A percentile compares a stretch with the other conserved stretches of the same genome.
Evolutionary conservation across 352 stramenopile genomes (phyloP).

Genomic region (Pythium scleroteichum): DNA sequence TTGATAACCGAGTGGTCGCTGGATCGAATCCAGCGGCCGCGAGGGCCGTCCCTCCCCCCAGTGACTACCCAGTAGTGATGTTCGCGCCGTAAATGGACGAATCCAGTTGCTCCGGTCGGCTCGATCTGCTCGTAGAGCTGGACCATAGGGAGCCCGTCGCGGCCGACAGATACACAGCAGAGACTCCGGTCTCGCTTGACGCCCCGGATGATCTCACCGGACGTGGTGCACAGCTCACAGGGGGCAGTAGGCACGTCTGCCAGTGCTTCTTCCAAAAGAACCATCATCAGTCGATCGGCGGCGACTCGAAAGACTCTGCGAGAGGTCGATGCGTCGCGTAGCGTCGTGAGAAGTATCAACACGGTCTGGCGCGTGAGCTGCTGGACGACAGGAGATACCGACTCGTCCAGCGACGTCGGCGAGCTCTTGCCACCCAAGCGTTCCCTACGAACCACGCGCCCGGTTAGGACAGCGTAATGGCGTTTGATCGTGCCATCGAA

Average conservation of each 20-base stretch:
- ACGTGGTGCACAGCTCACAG: constrained; percentile 36
- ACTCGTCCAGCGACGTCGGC: constrained; percentile 2
- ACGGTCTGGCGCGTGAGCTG: constrained; percentile 29
- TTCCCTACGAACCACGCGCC: background rate
- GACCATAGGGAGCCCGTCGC: constrained; percentile 41
- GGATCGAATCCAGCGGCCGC: constrained; percentile 26
- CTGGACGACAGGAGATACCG: background rate
- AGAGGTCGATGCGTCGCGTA: constrained; percentile 34
- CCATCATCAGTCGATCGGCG: constrained; percentile 50
- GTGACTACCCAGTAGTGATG: too few species aligned
- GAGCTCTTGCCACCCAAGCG: background rate
- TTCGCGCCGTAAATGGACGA: background rate
- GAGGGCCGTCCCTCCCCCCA: too few species aligned
- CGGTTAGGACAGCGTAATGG: background rate
- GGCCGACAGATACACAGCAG: constrained; percentile 41
- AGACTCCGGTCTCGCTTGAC: constrained; percentile 27
- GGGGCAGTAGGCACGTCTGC: constrained; percentile 30
- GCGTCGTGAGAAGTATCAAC: constrained; percentile 44
- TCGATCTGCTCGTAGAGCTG: constrained; percentile 57
- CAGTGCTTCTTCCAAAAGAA: constrained; percentile 58
- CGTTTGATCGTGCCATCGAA: background rate
- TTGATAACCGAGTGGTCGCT: constrained; percentile 1
- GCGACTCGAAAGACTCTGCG: constrained; percentile 33
- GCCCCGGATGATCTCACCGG: constrained; percentile 35
- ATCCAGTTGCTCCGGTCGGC: constrained; percentile 33